These are phyloP conservation scores for Aspergillus luchuensis DNA, from an alignment of 2,329 filamentous ascomycete genomes.

Conservation along the genomic window DNA sequence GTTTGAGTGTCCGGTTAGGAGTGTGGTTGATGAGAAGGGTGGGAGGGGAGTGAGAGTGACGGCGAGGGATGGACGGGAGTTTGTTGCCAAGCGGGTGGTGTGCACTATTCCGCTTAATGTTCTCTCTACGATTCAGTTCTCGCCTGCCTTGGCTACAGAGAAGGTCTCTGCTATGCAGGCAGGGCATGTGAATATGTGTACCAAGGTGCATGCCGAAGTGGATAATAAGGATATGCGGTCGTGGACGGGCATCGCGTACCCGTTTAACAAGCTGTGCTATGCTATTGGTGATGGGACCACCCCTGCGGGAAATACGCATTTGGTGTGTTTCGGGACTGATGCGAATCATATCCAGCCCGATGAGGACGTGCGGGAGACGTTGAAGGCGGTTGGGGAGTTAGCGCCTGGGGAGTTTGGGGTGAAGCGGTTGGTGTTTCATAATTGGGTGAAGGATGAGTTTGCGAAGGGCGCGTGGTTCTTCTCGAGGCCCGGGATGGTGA, in stretches of 20 bases:
- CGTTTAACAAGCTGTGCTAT: conserved; percentile 48
- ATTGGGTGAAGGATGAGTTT: conserved; percentile 53
- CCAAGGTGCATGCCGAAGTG: conserved; percentile 53
- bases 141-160: conserved; percentile 40
- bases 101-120: not conserved
- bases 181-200: conserved; percentile 50
- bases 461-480: conserved; percentile 52
- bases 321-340: conserved; percentile 50
- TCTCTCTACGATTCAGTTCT: conserved; percentile 50
- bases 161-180: conserved; percentile 42
- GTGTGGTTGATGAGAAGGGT: conserved; percentile 25
- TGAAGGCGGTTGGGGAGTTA: conserved; percentile 38
- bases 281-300: conserved; percentile 51
- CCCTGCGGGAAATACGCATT: conserved; percentile 50
- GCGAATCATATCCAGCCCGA: conserved; percentile 50
- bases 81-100: conserved; percentile 33
- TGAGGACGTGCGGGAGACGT: conserved; percentile 40
- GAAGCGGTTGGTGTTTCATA: conserved; percentile 44
- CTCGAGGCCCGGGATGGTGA: conserved; percentile 40
- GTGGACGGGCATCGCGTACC: conserved; percentile 49
- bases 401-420: conserved; percentile 31
- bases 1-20: conserved; percentile 44
- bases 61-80: conserved; percentile 34
- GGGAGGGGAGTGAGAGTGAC: conserved; percentile 34
- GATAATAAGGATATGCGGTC: conserved; percentile 45